Percentiles rank a stretch among this genome's conserved stretches.
Evolutionary conservation across 371 early-diverging fungal genomes (phyloP).

Genomic region (Cokeromyces recurvatus): DNA sequence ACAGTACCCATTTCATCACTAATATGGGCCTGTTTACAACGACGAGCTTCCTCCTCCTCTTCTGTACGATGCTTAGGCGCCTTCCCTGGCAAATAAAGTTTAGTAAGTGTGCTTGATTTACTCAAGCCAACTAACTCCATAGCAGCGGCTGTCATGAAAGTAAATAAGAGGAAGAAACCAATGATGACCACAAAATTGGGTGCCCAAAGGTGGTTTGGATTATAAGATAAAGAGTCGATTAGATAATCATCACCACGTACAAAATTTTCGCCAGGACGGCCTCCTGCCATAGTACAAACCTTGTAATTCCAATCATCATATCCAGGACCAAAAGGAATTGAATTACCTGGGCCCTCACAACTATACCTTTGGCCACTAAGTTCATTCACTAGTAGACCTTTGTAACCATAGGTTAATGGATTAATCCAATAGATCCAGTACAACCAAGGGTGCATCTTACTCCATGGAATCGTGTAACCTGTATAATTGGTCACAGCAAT

Average conservation of each 20-base stretch:
- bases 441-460: constrained; percentile 65
- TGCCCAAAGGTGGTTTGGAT: constrained; percentile 44
- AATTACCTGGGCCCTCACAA: constrained; percentile 35
- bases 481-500: constrained; percentile 53
- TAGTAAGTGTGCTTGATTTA: constrained; percentile 45
- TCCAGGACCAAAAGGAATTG: constrained; percentile 39
- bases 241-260: constrained; percentile 55
- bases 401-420: constrained; percentile 61
- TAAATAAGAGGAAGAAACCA: constrained; percentile 50
- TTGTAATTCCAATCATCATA: constrained; percentile 47
- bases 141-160: constrained; percentile 38
- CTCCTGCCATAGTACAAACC: constrained; percentile 50
- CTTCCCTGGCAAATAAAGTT: constrained; percentile 46
- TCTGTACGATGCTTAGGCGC: constrained; percentile 23
- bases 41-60: constrained; percentile 21
- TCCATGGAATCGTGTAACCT: constrained; percentile 62
- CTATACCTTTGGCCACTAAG: constrained; percentile 37
- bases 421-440: constrained; percentile 69
- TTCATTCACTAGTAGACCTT: constrained; percentile 64
- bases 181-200: constrained; percentile 50
- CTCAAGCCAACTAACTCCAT: constrained; percentile 52
- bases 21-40: constrained; percentile 9
- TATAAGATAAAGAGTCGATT: constrained; percentile 25
- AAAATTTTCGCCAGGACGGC: constrained; percentile 34
- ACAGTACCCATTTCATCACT: constrained; percentile 25